Evolutionary conservation across 1,139 yeast genomes (phyloP), one percentile per base, ranked within the genome.

Genomic region (Blastobotrys buckinghamii): DNA sequence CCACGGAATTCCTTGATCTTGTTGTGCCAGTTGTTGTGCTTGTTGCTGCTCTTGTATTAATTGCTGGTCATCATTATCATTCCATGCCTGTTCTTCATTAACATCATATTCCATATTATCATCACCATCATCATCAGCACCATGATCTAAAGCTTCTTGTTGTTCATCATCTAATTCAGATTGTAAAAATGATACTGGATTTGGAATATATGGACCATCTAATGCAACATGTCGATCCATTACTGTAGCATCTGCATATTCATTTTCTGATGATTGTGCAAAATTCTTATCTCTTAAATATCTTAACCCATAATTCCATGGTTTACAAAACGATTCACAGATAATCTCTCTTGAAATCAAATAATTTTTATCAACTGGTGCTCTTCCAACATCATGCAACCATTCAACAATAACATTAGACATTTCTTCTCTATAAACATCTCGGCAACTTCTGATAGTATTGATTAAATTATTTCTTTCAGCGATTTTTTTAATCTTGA

Each of bases 401-500:
- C 95, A 85, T 19, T 65, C 60, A 9, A 86, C 62, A 20, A 87
- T 78, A 52, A 82, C 88, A 47, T 78, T 82, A 55, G 85, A 82
- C 88, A 85, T 81, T 50, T 85, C 92, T 62, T 88, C 96, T 48
- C 95, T 71, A 60, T 85, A 84, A 8, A 78, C 69, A 59, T 87
- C 96, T 52, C 90, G 70, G 15, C 79, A 72, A 48, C 82, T 77
- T 53, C 89, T 68, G 13, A 88, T 81, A 42, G 87, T 77, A 2
- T 84, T 76, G 0, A 83, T 76, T 35, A 88, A 69, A 0, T 89
- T 88, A 0, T 86, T 82, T 1, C 78, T 69, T 15, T 72, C 72
- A 40, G 87, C 65, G 2, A 74, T 67, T 13, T 67, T 66, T 57
- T 84, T 86, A 40, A 83, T 70, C 37, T 73, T 76, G 42, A 79